Base-by-base conservation (phyloP, 2,329 filamentous ascomycete genomes). In the Stagonosporopsis cucurbitacearum region DNA sequence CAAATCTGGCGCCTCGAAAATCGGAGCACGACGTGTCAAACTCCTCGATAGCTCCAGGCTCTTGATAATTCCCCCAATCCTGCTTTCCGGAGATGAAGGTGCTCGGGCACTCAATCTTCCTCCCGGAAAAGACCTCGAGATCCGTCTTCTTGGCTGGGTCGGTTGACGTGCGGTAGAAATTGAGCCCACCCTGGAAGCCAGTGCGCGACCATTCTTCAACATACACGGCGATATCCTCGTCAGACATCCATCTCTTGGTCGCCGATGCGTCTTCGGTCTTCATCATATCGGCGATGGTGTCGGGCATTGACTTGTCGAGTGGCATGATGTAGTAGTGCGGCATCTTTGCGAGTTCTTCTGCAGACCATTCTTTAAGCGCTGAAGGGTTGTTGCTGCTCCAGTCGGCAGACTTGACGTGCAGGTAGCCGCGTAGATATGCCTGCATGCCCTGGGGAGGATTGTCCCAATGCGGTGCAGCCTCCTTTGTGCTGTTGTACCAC, bases 271-370 rank as follows among this genome's bases (percentile, higher is more conserved):
- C 79, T 64, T 88, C 82, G 17, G 67, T 69, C 2, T 67, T 60
- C 86, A 89, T 88, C 63, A 83, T 80, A 9, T 74, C 60, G 1
- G 78, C 77, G 1, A 91, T 81, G 0, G 80, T 79, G 42, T 84
- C 77, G 0, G 86, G 84, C 84, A 90, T 89, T 1, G 80, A 82
- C 8, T 78, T 75, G 42, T 82, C 66, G 2, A 81, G 70, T 1
- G 80, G 83, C 86, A 90, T 88, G 63, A 89, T 80, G 74, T 90
- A 90, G 77, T 90, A 90, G 48, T 84, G 78, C 0, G 88, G 88
- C 79, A 90, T 81, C 54, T 82, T 78, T 1, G 79, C 79, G 2
- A 90, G 69, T 40, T 86, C 82, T 12, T 76, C 68, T 0, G 86
- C 86, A 2, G 74, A 80, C 86, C 86, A 89, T 2, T 73, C 77